Evolutionary conservation across 768 basidiomycete genomes (phyloP).

Genomic region (Holtermanniella nyarrowii): DNA sequence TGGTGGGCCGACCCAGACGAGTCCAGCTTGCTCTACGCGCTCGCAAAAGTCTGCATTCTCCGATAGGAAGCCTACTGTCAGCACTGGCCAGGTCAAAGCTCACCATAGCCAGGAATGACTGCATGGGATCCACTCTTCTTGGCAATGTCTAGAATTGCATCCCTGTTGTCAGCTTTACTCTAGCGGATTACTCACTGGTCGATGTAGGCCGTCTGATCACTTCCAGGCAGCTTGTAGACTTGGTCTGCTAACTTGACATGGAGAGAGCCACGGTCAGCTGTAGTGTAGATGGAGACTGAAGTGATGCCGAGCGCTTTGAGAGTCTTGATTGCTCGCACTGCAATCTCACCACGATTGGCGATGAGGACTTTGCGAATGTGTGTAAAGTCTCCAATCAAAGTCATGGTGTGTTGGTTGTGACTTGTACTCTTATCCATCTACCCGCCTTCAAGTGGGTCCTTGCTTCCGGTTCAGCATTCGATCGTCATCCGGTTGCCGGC

Average conservation of each 20-base stretch:
- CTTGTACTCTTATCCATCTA: no score
- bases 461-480: no score
- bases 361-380: slow-evolving; percentile 45
- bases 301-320: slow-evolving; percentile 48
- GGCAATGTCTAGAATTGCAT: slow-evolving; percentile 19
- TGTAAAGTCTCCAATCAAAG: slow-evolving; percentile 13
- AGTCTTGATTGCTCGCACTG: slow-evolving; percentile 53
- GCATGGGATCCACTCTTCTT: slow-evolving; percentile 21
- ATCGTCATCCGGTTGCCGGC: no score
- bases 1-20: slow-evolving; percentile 53
- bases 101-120: slow-evolving; percentile 36
- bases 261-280: slow-evolving; percentile 51
- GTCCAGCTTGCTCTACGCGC: slow-evolving; percentile 46
- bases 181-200: slow-evolving; percentile 1
- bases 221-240: slow-evolving; percentile 31
- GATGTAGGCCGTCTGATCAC: slow-evolving; percentile 18
- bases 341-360: slow-evolving; percentile 66
- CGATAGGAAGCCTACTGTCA: slow-evolving; percentile 49
- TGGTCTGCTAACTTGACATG: slow-evolving; percentile 54
- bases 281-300: slow-evolving; percentile 54
- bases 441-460: no score
- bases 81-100: background rate
- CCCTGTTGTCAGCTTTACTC: background rate
- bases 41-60: slow-evolving; percentile 54
- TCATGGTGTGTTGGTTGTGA: no score